Conservation (phyloP, 306 rosid genomes). For the Lathyrus aphaca region DNA sequence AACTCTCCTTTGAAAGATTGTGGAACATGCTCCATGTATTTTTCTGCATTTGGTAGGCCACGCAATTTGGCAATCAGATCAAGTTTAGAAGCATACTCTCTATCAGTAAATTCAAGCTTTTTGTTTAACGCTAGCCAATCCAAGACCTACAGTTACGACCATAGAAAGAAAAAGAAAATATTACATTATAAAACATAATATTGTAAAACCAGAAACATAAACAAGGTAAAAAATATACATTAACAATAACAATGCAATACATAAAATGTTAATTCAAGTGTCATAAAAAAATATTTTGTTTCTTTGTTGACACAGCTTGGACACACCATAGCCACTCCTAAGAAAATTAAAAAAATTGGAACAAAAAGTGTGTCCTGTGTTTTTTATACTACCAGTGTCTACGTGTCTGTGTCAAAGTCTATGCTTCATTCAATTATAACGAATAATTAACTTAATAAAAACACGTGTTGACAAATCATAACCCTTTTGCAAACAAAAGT, state of each 20-base stretch:
- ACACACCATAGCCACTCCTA: no score
- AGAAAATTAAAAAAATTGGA: no score
- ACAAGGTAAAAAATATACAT: slow-evolving; percentile 20
- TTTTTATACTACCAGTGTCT: no score
- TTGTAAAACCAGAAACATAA: slow-evolving; percentile 29
- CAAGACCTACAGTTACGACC: slow-evolving; percentile 60
- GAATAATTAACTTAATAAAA: no score
- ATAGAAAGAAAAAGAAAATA: slow-evolving; percentile 4
- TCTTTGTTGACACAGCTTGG: no score
- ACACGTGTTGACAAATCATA: no score
- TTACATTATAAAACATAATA: background rate
- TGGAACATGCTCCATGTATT: slow-evolving; percentile 60
- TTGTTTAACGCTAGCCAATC: slow-evolving; percentile 75
- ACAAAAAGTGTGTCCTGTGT: no score
- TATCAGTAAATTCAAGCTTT: slow-evolving; percentile 59
- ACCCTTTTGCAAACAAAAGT: no score
- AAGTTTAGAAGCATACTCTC: slow-evolving; percentile 71
- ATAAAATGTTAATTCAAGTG: background rate
- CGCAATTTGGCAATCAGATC: slow-evolving; percentile 75
- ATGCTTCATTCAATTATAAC: no score
- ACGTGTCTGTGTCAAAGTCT: no score
- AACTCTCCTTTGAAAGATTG: slow-evolving; percentile 69
- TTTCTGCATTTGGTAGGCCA: slow-evolving; percentile 69
- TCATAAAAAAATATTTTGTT: no score
- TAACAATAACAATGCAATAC: slow-evolving; percentile 5